A percentile compares a stretch with the other conserved stretches of the same genome.
These are phyloP conservation scores for Wickerhamomyces rabaulensis DNA, from an alignment of 805 yeast species.

Conservation along the genomic window DNA sequence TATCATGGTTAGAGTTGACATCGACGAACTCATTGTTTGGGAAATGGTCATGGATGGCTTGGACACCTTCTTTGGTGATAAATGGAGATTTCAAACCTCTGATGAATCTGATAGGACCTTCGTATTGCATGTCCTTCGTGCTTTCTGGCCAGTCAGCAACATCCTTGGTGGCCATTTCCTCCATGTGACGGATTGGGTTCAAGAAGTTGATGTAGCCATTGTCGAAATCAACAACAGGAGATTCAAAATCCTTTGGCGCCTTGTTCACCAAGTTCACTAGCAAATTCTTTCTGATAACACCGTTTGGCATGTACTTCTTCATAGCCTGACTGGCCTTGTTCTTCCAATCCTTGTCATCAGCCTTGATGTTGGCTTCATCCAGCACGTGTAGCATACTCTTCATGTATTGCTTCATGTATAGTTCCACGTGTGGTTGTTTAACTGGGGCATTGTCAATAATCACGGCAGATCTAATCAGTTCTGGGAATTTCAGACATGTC, in stretches of 20 bases:
- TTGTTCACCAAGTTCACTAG: conserved; percentile 32
- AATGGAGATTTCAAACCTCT: conserved; percentile 23
- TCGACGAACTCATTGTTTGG: conserved; percentile 20
- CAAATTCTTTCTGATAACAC: conserved; percentile 30
- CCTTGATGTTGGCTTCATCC: conserved; percentile 41
- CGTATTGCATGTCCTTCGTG: conserved; percentile 14
- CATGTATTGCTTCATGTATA: conserved; percentile 31
- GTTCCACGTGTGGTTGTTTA: conserved; percentile 29
- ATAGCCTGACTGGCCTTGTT: conserved; percentile 89
- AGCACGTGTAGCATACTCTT: conserved; percentile 72
- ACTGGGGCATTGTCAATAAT: conserved; percentile 47
- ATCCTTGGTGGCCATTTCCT: conserved; percentile 22
- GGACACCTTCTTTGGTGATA: conserved; percentile 16
- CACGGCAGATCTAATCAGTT: conserved; percentile 33
- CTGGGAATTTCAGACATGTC: conserved; percentile 36
- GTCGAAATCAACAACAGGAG: conserved; percentile 23
- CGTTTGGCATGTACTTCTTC: conserved; percentile 91
- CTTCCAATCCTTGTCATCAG: conserved; percentile 39
- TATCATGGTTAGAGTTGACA: conserved; percentile 29
- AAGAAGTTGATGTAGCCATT: conserved; percentile 27
- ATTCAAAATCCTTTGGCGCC: conserved; percentile 21
- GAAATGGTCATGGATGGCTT: conserved; percentile 21
- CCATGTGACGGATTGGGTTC: conserved; percentile 29
- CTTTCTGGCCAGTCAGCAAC: conserved; percentile 31
- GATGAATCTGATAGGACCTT: conserved; percentile 21